These are phyloP conservation scores for Suhomyces xylopsoci DNA, from an alignment of 805 yeast species.

Conservation along the genomic window DNA sequence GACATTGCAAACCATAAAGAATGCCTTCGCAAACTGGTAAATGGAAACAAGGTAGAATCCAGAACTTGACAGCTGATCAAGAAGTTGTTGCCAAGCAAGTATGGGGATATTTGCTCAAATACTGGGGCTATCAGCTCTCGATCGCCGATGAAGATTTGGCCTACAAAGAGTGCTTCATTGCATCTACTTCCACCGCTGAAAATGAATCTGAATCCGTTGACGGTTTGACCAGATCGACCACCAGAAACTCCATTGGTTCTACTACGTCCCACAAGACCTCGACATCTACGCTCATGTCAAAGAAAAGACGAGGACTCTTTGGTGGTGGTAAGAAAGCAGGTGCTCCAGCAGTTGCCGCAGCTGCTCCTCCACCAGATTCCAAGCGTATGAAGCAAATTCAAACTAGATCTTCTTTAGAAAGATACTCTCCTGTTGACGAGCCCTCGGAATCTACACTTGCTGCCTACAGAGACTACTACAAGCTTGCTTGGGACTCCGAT, in stretches of 20 bases:
- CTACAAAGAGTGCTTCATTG: slow-evolving; percentile 29
- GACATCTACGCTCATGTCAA: slow-evolving; percentile 16
- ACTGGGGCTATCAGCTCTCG: slow-evolving; percentile 49
- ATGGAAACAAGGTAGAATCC: slow-evolving; percentile 38
- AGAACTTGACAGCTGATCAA: slow-evolving; percentile 45
- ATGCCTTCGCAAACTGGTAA: slow-evolving; percentile 14
- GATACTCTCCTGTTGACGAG: slow-evolving; percentile 19
- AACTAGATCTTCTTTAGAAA: slow-evolving; percentile 23
- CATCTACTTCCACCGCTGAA: slow-evolving; percentile 21
- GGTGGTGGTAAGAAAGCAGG: slow-evolving; percentile 13
- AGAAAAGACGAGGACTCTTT: slow-evolving; percentile 32
- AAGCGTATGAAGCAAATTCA: slow-evolving; percentile 27
- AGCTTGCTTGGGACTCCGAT: slow-evolving; percentile 11
- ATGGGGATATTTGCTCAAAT: slow-evolving; percentile 64
- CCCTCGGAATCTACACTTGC: slow-evolving; percentile 20
- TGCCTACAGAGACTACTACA: slow-evolving; percentile 20
- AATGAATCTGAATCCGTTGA: slow-evolving; percentile 3
- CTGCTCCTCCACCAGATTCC: slow-evolving; percentile 19
- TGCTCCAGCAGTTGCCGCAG: slow-evolving; percentile 7
- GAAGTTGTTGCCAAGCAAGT: slow-evolving; percentile 64
- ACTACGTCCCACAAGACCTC: slow-evolving; percentile 26
- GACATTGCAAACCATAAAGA: neutral
- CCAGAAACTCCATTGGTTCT: slow-evolving; percentile 23
- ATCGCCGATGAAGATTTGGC: slow-evolving; percentile 27
- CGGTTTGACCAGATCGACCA: slow-evolving; percentile 19